These are phyloP conservation scores for Deuterostichococcus epilithicus DNA, from an alignment of 139 green algal species.

Conservation along the genomic window DNA sequence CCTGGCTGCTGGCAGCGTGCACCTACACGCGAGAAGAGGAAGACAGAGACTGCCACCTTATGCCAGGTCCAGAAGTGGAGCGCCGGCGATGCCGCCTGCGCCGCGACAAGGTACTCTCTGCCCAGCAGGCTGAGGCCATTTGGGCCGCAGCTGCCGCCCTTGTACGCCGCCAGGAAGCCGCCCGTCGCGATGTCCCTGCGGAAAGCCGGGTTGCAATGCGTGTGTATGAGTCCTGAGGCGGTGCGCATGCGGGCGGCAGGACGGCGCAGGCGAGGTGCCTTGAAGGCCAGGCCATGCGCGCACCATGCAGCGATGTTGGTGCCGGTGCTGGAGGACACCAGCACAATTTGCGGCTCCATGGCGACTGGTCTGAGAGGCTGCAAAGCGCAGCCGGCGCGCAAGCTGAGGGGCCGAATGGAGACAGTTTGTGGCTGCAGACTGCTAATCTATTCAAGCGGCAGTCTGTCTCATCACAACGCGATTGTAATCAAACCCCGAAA, in stretches of 20 bases:
- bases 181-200: conserved; percentile 69
- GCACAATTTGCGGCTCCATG: conserved; percentile 41
- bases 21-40: neutral
- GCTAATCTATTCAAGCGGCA: too few species aligned
- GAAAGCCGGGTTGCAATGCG: neutral
- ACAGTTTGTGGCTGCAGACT: too few species aligned
- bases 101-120: conserved; percentile 61
- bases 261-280: neutral
- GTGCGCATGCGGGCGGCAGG: neutral
- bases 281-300: neutral
- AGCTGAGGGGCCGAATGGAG: too few species aligned
- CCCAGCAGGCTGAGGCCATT: conserved; percentile 58
- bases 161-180: conserved; percentile 58
- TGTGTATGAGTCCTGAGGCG: neutral
- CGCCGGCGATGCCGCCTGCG: conserved; percentile 52
- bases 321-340: conserved; percentile 43
- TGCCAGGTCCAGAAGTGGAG: conserved; percentile 80
- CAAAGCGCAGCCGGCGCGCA: too few species aligned
- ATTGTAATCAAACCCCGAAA: too few species aligned
- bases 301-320: conserved; percentile 41
- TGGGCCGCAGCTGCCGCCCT: conserved; percentile 37
- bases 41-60: conserved; percentile 47
- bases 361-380: too few species aligned
- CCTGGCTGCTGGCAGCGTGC: neutral
- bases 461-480: too few species aligned